These are phyloP conservation scores for Trichophyton verrucosum DNA, from an alignment of 2,329 filamentous ascomycete species.

Conservation along the genomic window DNA sequence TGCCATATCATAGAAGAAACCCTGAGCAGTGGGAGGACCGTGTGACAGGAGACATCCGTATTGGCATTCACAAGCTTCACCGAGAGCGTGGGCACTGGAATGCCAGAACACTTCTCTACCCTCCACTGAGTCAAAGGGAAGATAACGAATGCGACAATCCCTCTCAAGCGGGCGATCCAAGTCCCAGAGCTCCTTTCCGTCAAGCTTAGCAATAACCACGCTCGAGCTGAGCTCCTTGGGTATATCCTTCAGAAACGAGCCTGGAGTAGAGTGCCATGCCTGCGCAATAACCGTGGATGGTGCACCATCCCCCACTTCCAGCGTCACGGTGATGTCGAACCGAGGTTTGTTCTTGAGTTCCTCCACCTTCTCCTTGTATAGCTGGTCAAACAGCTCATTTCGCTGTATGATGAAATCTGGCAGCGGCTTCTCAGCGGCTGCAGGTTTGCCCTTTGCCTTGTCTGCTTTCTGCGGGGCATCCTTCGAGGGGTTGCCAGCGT, in stretches of 20 bases:
- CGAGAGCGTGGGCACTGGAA: conserved; percentile 88
- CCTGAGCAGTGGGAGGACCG: conserved; percentile 79
- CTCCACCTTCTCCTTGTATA: conserved; percentile 73
- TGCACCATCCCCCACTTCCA: conserved; percentile 33
- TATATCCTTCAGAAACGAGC: conserved; percentile 63
- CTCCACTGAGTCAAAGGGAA: conserved; percentile 63
- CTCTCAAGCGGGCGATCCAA: conserved; percentile 79
- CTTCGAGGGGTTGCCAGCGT: conserved; percentile 16
- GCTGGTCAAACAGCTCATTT: conserved; percentile 73
- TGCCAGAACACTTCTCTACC: conserved; percentile 98
- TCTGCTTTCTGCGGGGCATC: conserved; percentile 23
- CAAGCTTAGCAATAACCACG: conserved; percentile 69
- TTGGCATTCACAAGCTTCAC: conserved; percentile 79
- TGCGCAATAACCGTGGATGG: conserved; percentile 45
- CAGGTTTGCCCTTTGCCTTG: conserved; percentile 14
- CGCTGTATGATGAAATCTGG: conserved; percentile 74
- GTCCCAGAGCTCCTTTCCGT: conserved; percentile 79
- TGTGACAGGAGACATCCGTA: conserved; percentile 90
- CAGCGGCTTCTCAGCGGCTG: conserved; percentile 28
- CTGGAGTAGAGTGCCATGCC: conserved; percentile 85
- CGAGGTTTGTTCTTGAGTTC: conserved; percentile 48
- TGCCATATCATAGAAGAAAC: conserved; percentile 97
- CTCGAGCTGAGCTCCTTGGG: conserved; percentile 75
- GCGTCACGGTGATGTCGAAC: conserved; percentile 37
- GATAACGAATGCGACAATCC: conserved; percentile 70